These are phyloP conservation scores for Bolboschoenus planiculmis DNA, from an alignment of 176 grass and related monocot species.

Conservation along the genomic window DNA sequence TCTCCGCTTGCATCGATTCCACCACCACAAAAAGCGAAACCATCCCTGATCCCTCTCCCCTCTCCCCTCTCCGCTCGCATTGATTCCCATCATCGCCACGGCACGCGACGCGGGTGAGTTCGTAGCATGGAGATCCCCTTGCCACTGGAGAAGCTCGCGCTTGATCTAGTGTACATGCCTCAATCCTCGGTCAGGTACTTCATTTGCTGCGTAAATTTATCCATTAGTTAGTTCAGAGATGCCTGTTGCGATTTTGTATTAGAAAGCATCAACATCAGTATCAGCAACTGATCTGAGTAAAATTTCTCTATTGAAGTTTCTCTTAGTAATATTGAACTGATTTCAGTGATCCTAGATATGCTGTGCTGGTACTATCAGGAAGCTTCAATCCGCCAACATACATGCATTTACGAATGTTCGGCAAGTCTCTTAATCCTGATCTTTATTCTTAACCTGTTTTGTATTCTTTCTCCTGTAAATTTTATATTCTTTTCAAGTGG, in stretches of 20 bases:
- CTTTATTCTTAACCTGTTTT: not conserved
- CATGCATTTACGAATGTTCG: conserved; percentile 95
- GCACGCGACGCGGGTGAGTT: not conserved
- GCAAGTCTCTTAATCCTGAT: conserved; percentile 21
- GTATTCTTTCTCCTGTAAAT: not conserved
- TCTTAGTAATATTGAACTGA: not conserved
- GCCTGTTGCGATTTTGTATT: not conserved
- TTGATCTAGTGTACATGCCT: not conserved
- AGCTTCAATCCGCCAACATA: conserved; percentile 94
- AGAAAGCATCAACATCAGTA: not conserved
- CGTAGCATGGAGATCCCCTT: conserved; percentile 5
- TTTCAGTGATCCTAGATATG: conserved; percentile 18
- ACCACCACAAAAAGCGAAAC: no score
- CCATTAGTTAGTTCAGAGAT: not conserved
- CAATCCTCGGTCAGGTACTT: not conserved
- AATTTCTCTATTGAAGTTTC: not conserved
- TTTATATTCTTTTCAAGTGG: not conserved
- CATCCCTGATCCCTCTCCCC: no score
- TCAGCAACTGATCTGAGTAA: not conserved
- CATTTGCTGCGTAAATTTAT: not conserved
- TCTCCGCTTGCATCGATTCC: no score
- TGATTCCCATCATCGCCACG: not conserved
- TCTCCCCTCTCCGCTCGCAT: no score
- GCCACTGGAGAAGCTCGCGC: conserved; percentile 32
- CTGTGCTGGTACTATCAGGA: conserved; percentile 57